These are phyloP conservation scores for Neurospora sp. DNA, from an alignment of 495 filamentous ascomycete species.

Conservation along the genomic window DNA sequence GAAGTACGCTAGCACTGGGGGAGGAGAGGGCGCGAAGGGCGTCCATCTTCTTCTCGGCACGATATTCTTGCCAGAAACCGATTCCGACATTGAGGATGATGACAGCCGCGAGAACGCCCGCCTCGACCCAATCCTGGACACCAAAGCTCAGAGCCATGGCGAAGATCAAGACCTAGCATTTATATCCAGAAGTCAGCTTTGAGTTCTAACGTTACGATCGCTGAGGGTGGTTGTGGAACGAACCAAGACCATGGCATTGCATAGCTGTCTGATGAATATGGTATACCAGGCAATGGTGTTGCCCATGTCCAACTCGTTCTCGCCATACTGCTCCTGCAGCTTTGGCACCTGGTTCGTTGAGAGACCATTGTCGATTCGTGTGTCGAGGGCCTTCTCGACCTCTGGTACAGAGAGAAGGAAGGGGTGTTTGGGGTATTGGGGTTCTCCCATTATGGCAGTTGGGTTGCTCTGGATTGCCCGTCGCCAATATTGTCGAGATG, in stretches of 20 bases:
- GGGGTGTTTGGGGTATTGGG: slow-evolving; percentile 36
- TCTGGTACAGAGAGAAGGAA: slow-evolving; percentile 43
- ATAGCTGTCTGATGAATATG: slow-evolving; percentile 54
- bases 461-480: background rate
- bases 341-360: slow-evolving; percentile 37
- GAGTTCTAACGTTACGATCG: background rate
- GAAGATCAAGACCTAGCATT: slow-evolving; percentile 59
- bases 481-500: background rate
- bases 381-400: slow-evolving; percentile 39
- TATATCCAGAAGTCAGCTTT: background rate
- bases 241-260: slow-evolving; percentile 60
- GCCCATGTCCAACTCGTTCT: slow-evolving; percentile 54
- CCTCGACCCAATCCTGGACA: slow-evolving; percentile 73
- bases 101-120: slow-evolving; percentile 70
- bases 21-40: slow-evolving; percentile 67
- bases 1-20: slow-evolving; percentile 65
- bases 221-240: slow-evolving; percentile 15
- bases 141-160: slow-evolving; percentile 79
- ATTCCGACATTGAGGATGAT: slow-evolving; percentile 73
- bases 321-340: slow-evolving; percentile 41
- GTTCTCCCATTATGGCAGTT: slow-evolving; percentile 25
- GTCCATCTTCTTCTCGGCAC: slow-evolving; percentile 80
- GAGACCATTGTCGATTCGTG: slow-evolving; percentile 51
- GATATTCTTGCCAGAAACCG: slow-evolving; percentile 73
- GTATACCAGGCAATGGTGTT: slow-evolving; percentile 52